A percentile compares a stretch with the other conserved stretches of the same genome.
These are phyloP conservation scores for Podospora pseudocomata DNA, from an alignment of 495 filamentous ascomycete species.

Conservation along the genomic window DNA sequence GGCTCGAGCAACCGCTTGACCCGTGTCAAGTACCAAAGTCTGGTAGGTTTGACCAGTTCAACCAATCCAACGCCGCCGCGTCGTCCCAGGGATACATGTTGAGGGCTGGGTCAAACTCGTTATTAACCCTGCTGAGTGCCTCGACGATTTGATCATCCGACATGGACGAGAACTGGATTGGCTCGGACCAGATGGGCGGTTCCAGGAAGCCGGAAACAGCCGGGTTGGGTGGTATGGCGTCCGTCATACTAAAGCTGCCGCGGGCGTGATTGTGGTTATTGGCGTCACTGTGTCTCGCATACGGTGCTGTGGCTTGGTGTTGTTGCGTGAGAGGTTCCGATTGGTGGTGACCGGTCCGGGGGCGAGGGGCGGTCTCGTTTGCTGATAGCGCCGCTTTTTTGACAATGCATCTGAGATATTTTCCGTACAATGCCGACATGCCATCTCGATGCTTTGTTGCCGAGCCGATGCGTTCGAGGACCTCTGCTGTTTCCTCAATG, in stretches of 20 bases:
- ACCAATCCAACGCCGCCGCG: slow-evolving; percentile 55
- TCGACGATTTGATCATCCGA: slow-evolving; percentile 62
- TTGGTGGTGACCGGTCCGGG: slow-evolving; percentile 3
- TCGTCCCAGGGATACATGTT: slow-evolving; percentile 56
- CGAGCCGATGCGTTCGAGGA: slow-evolving; percentile 64
- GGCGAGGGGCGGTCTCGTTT: slow-evolving; percentile 3
- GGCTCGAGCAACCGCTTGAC: slow-evolving; percentile 10
- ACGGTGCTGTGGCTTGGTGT: slow-evolving; percentile 13
- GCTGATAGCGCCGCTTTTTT: slow-evolving; percentile 33
- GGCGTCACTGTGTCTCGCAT: slow-evolving; percentile 9
- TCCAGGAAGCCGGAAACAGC: slow-evolving; percentile 27
- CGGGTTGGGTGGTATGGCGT: slow-evolving; percentile 15
- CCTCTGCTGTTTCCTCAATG: slow-evolving; percentile 65
- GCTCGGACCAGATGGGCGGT: slow-evolving; percentile 45
- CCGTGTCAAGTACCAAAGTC: slow-evolving; percentile 32
- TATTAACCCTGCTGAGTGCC: slow-evolving; percentile 56
- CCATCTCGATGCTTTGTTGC: slow-evolving; percentile 62
- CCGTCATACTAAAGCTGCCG: slow-evolving; percentile 19
- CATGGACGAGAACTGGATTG: slow-evolving; percentile 64
- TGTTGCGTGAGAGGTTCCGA: slow-evolving; percentile 10
- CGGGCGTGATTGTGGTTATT: slow-evolving; percentile 15
- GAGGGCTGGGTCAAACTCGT: slow-evolving; percentile 50
- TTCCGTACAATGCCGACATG: slow-evolving; percentile 57
- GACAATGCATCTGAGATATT: slow-evolving; percentile 58
- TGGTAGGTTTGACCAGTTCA: slow-evolving; percentile 53